Base-by-base conservation (phyloP, 441 rosid species). In the Theobroma grandiflorum region DNA sequence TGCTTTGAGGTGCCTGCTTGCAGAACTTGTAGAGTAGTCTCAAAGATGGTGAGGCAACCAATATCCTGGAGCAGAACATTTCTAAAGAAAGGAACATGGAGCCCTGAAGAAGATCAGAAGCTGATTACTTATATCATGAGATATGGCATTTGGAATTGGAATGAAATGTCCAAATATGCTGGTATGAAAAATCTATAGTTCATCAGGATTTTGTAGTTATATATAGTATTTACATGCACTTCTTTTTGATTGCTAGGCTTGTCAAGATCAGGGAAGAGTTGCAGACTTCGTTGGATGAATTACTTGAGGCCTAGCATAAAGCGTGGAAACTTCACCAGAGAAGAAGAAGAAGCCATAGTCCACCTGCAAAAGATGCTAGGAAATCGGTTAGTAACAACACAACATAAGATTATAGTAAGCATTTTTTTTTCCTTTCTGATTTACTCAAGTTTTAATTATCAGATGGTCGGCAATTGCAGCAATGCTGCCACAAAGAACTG, bases 261-360 rank as follows among this genome's bases (percentile, higher is more conserved):
- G 58, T n/a, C 35, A 10, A 88, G 89, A 58, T 69, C 86, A 3
- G 89, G 89, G 75, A 88, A 88, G 79, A 86, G 87, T 83, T 88
- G 89, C 78, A 82, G 91, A 45, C 89, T 86, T 58, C 87, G 91
- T 1, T 86, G 89, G 89, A 61, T 85, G 84, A 88, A 88, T 63
- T 88, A 88, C 71, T 79, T 88, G 6, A 80, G 80, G 64, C 89
- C 91, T 0, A 53, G 14, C 49, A 18, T 88, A 9, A 84, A 57
- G 64, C 83, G 38, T 11, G 87, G 88, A 77, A 87, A 79, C 64
- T 78, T 86, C 85, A 85, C 63, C 52, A 59, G n/a, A 43, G 87
- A 86, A 80, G 91, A 88, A 84, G 87, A 78, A 8, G 85, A 84
- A 47, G 77, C 74, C 69, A 86, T 86, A 74, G 9, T 86, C 70